phyloP scores from a whole-genome alignment of 2,329 filamentous ascomycete species.

The Colletotrichum sp. region DNA sequence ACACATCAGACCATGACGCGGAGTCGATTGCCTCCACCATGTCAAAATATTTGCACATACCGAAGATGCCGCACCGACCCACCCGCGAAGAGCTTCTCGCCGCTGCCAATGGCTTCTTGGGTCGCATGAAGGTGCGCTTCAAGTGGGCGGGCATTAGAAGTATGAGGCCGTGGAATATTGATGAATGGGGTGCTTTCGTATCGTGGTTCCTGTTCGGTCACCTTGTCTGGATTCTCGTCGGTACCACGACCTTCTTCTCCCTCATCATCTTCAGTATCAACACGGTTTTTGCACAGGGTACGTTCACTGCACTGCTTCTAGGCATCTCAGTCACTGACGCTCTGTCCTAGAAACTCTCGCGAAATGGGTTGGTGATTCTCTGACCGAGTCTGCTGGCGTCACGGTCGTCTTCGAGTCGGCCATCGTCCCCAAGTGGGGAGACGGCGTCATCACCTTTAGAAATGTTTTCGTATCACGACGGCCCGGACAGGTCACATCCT shows the following conservation, averaged over 20 bases:
- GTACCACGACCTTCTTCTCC: slow-evolving; percentile 97
- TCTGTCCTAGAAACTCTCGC: slow-evolving; percentile 78
- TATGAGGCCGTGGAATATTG: slow-evolving; percentile 90
- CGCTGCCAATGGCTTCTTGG: slow-evolving; percentile 91
- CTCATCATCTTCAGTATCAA: slow-evolving; percentile 90
- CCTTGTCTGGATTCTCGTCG: slow-evolving; percentile 92
- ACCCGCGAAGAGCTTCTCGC: slow-evolving; percentile 92
- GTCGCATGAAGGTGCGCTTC: slow-evolving; percentile 86
- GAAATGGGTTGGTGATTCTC: slow-evolving; percentile 91
- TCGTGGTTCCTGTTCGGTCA: slow-evolving; percentile 96
- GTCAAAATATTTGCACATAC: slow-evolving; percentile 64
- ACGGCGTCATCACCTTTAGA: slow-evolving; percentile 93
- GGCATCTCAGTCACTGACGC: slow-evolving; percentile 18
- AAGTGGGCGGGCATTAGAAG: slow-evolving; percentile 98
- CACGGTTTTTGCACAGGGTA: slow-evolving; percentile 93
- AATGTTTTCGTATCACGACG: slow-evolving; percentile 95
- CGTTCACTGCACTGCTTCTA: slow-evolving; percentile 22
- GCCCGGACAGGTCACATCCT: slow-evolving; percentile 80
- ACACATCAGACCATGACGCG: slow-evolving; percentile 27
- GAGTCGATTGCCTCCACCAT: slow-evolving; percentile 56
- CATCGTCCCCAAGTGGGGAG: slow-evolving; percentile 94
- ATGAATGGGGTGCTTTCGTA: slow-evolving; percentile 92
- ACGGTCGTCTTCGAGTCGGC: slow-evolving; percentile 97
- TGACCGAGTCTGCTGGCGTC: slow-evolving; percentile 90
- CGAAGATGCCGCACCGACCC: slow-evolving; percentile 82